A percentile compares a stretch with the other conserved stretches of the same genome.
These are phyloP conservation scores for Exophiala calicioides DNA, from an alignment of 2,329 filamentous ascomycete species.

Conservation along the genomic window DNA sequence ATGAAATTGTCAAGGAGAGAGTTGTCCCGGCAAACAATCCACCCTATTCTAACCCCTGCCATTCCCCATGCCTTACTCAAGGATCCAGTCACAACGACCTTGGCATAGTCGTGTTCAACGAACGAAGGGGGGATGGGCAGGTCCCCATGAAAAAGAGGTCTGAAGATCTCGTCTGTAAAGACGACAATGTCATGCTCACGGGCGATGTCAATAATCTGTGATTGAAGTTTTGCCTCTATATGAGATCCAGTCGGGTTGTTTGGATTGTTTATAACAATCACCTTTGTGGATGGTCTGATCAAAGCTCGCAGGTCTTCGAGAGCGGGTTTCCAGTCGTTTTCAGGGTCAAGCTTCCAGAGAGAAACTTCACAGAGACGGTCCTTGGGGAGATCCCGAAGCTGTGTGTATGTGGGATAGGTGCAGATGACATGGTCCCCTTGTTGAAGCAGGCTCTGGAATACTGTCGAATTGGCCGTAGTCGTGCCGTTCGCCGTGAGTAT, in stretches of 20 bases:
- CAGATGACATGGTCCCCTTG: conserved; percentile 79
- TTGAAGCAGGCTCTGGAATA: conserved; percentile 70
- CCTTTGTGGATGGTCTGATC: conserved; percentile 51
- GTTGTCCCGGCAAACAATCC: conserved; percentile 71
- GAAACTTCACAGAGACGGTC: conserved; percentile 75
- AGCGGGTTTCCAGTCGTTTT: conserved; percentile 67
- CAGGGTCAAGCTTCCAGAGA: conserved; percentile 68
- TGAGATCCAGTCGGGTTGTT: conserved; percentile 79
- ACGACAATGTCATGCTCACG: conserved; percentile 64
- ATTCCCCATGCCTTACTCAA: conserved; percentile 85
- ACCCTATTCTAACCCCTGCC: conserved; percentile 79
- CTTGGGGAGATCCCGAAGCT: conserved; percentile 73
- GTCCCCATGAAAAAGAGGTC: conserved; percentile 74
- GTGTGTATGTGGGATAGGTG: conserved; percentile 84
- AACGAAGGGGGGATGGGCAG: conserved; percentile 43
- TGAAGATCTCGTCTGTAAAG: conserved; percentile 79
- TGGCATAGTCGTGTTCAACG: conserved; percentile 60
- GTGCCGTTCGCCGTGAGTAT: conserved; percentile 77
- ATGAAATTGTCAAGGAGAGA: conserved; percentile 65
- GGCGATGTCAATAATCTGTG: conserved; percentile 65
- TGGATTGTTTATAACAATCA: conserved; percentile 72
- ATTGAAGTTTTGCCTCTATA: conserved; percentile 63
- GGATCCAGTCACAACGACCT: conserved; percentile 72
- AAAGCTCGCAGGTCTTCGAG: conserved; percentile 65
- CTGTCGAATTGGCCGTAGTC: conserved; percentile 77